Percentiles rank a stretch among this genome's conserved stretches.
Conservation (phyloP, 1,139 yeast species). For the Yamadazyma diospyri region DNA sequence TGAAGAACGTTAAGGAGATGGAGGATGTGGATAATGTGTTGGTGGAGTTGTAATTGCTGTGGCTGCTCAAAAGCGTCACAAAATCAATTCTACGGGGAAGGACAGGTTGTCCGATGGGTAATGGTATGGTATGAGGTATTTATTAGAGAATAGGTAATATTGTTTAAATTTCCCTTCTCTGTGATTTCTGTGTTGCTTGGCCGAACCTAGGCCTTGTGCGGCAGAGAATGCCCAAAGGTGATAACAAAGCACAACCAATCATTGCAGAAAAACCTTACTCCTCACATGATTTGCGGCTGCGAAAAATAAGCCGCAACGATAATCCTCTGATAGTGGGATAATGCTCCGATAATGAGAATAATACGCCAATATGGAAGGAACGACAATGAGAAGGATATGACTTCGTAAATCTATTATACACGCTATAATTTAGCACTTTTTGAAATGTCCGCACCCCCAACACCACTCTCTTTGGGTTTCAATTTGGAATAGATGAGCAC, state of each 20-base stretch:
- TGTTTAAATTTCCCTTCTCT: conserved; percentile 1
- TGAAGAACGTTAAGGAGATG: conserved; percentile 14
- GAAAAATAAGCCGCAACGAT: no score
- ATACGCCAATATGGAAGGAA: conserved; percentile 1
- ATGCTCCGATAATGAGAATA: not conserved
- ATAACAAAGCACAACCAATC: no score
- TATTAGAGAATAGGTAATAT: conserved; percentile 1
- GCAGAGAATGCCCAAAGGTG: no score
- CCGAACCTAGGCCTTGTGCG: no score
- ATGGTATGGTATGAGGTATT: not conserved
- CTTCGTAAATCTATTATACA: conserved; percentile 3
- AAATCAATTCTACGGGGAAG: not conserved
- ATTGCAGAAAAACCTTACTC: no score
- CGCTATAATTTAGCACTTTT: conserved; percentile 1
- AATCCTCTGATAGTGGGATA: not conserved
- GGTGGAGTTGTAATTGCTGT: conserved; percentile 11
- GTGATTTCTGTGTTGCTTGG: no score
- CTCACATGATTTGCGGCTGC: no score
- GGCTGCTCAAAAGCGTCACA: no score
- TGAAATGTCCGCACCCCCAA: not conserved
- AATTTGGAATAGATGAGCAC: conserved; percentile 78
- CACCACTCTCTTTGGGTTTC: conserved; percentile 33
- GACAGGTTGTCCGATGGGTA: not conserved
- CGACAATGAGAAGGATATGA: not conserved
- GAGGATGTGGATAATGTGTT: conserved; percentile 14